Evolutionary conservation across 2,329 filamentous ascomycete genomes (phyloP).

Genomic region (Paecilomyces formosus): DNA sequence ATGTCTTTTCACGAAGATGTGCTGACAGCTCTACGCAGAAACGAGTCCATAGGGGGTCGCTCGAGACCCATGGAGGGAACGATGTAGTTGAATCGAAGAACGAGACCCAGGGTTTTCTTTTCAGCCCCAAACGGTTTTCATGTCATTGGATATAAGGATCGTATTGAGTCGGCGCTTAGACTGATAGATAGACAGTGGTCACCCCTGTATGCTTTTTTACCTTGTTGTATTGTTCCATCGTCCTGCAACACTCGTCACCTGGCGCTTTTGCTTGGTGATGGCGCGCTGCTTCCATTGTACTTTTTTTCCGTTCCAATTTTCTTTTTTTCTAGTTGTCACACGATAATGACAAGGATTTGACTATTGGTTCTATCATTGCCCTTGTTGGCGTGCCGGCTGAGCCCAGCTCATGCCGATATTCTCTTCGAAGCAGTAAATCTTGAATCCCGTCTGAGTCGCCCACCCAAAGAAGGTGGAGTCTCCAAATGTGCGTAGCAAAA

Average conservation of each 20-base stretch:
- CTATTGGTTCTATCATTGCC: neutral
- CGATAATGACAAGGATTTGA: neutral
- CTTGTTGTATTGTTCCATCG: neutral
- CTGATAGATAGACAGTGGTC: neutral
- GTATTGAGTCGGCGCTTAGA: neutral
- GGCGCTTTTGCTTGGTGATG: neutral
- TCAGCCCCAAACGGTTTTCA: neutral
- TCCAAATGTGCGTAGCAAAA: slow-evolving; percentile 5
- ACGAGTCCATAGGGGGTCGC: neutral
- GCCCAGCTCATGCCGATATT: neutral
- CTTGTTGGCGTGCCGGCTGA: neutral
- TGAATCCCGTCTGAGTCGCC: slow-evolving; percentile 7
- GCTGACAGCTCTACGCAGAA: neutral
- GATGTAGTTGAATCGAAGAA: neutral
- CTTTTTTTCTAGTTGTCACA: neutral
- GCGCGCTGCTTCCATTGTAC: neutral
- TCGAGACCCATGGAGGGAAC: slow-evolving; percentile 1
- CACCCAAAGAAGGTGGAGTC: slow-evolving; percentile 8
- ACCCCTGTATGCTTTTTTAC: neutral
- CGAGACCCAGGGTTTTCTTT: neutral
- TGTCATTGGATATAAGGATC: neutral
- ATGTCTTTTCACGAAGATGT: neutral
- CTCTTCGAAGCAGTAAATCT: slow-evolving; percentile 18
- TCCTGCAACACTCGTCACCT: neutral
- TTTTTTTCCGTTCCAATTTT: neutral